Conservation (phyloP, 306 rosid genomes). For the Cucurbita maxima region DNA sequence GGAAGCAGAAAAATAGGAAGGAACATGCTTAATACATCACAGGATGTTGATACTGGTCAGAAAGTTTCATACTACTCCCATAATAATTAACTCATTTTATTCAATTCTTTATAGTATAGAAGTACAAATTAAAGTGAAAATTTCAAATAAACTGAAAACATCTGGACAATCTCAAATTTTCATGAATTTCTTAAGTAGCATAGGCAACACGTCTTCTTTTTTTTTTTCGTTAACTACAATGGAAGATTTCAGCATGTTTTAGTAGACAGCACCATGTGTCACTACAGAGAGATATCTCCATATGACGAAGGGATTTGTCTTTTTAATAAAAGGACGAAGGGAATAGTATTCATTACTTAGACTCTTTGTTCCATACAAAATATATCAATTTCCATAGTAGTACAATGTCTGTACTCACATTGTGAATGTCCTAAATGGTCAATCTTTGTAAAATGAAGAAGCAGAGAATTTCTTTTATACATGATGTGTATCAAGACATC, state of each 20-base stretch:
- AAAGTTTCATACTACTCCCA: neutral
- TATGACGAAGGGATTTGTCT: neutral
- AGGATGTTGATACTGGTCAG: neutral
- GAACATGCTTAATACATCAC: neutral
- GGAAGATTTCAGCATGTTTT: neutral
- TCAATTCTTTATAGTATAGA: neutral
- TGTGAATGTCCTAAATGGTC: neutral
- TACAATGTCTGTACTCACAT: neutral
- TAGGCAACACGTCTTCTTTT: neutral
- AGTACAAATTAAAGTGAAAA: neutral
- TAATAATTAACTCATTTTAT: neutral
- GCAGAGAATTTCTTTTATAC: neutral
- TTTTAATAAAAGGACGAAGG: too few relatives aligned
- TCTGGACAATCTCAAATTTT: neutral
- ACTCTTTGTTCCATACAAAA: neutral
- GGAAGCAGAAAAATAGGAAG: neutral
- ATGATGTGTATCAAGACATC: neutral
- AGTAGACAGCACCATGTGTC: neutral
- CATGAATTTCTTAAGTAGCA: neutral
- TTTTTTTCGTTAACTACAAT: neutral
- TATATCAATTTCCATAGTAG: neutral
- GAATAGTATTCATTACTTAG: neutral
- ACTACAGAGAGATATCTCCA: neutral
- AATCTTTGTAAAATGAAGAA: neutral
- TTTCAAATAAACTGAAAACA: neutral